Evolutionary conservation across 2,329 filamentous ascomycete species (phyloP).

Genomic region (Cercospora berteroae): DNA sequence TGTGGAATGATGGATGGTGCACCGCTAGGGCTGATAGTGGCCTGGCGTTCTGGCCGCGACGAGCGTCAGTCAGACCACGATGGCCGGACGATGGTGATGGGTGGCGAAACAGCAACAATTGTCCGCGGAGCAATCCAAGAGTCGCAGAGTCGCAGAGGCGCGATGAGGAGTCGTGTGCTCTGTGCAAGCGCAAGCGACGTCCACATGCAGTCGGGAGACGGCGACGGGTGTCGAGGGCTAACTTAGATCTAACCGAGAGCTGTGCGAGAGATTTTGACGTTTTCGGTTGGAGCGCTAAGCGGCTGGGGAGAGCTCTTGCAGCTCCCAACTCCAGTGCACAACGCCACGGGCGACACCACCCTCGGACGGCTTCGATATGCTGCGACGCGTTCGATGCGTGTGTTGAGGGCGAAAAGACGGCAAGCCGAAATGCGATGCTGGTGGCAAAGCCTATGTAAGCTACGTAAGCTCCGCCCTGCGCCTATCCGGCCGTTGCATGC

Average conservation of each 20-base stretch:
- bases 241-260: not conserved
- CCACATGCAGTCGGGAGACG: not conserved
- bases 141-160: not conserved
- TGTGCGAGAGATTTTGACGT: not conserved
- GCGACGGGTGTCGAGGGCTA: not conserved
- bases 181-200: slow-evolving; percentile 1
- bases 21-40: not conserved
- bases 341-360: not conserved
- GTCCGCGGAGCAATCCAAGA: not conserved
- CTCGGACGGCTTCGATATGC: not conserved
- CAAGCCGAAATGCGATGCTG: not conserved
- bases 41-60: not conserved
- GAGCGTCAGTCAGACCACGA: not conserved
- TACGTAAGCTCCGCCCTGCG: not conserved
- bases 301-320: not conserved
- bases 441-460: not conserved
- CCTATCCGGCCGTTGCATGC: not conserved
- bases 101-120: not conserved
- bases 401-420: not conserved
- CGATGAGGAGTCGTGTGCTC: slow-evolving; percentile 1
- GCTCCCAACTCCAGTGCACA: not conserved
- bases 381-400: not conserved
- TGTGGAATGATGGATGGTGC: not conserved
- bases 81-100: not conserved
- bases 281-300: not conserved